Conservation (phyloP, 768 basidiomycete genomes). For the Peribolospora kevripleyi region DNA sequence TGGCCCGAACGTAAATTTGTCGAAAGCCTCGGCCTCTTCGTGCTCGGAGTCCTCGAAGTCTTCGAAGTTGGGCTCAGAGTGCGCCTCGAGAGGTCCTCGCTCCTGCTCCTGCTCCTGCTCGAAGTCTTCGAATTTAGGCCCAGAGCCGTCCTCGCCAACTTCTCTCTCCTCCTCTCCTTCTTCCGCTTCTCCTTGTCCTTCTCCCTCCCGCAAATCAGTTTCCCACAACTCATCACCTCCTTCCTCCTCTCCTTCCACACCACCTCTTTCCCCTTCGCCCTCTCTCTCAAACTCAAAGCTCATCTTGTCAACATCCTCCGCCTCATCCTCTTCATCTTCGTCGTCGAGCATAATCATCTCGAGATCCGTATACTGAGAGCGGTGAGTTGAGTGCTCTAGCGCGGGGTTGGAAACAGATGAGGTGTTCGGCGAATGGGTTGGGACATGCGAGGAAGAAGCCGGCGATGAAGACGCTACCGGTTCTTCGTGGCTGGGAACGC, state of each 20-base stretch:
- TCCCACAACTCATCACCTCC: neutral
- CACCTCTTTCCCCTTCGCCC: neutral
- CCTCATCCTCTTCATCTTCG: slow-evolving; percentile 19
- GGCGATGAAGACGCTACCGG: too few relatives aligned
- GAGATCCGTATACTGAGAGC: too few relatives aligned
- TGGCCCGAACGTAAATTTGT: too few relatives aligned
- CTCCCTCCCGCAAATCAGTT: neutral
- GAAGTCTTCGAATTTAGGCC: slow-evolving; percentile 1
- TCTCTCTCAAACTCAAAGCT: neutral
- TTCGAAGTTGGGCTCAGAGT: too few relatives aligned
- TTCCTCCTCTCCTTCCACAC: neutral
- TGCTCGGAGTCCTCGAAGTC: too few relatives aligned
- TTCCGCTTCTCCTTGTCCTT: slow-evolving; percentile 3
- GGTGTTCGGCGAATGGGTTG: too few relatives aligned
- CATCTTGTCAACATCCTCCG: neutral
- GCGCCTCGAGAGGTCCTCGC: too few relatives aligned
- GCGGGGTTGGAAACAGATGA: too few relatives aligned
- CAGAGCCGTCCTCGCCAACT: neutral
- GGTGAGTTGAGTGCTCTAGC: too few relatives aligned
- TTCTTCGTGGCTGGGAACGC: too few relatives aligned
- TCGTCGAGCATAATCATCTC: slow-evolving; percentile 15
- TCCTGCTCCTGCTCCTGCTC: neutral
- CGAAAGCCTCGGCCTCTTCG: too few relatives aligned
- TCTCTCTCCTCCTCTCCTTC: slow-evolving; percentile 3
- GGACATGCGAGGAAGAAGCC: too few relatives aligned